Evolutionary conservation across 768 basidiomycete genomes (phyloP).

Genomic region (Rickenella mellea): DNA sequence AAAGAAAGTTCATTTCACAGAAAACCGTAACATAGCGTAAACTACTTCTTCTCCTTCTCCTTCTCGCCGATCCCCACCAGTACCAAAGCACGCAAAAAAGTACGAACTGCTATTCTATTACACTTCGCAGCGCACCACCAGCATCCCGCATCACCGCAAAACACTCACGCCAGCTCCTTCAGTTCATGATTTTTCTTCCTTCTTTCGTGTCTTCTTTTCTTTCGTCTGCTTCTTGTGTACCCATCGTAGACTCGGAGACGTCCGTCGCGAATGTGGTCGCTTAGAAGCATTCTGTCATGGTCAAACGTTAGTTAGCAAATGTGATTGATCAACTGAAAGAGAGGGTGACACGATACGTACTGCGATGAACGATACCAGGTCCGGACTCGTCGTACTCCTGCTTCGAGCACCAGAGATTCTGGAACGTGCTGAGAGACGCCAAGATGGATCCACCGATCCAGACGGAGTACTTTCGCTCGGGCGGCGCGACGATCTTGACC

Average conservation of each 20-base stretch:
- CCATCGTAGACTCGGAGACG: not conserved
- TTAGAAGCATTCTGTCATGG: slow-evolving; percentile 7
- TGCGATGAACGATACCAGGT: slow-evolving; percentile 42
- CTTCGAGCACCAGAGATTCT: slow-evolving; percentile 57
- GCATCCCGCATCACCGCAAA: not conserved
- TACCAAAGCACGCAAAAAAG: not conserved
- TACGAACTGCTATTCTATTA: not conserved
- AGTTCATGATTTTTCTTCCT: not conserved
- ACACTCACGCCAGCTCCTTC: not conserved
- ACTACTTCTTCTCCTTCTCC: too few species aligned
- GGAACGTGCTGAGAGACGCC: slow-evolving; percentile 56
- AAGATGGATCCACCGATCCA: slow-evolving; percentile 44
- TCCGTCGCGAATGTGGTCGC: not conserved
- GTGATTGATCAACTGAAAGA: not conserved
- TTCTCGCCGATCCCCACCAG: not conserved
- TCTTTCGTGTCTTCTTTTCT: not conserved
- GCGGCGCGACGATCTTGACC: slow-evolving; percentile 59
- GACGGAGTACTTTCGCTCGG: slow-evolving; percentile 64
- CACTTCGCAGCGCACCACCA: not conserved
- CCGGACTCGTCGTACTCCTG: slow-evolving; percentile 53
- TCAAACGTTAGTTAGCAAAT: not conserved
- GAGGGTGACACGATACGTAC: slow-evolving; percentile 9
- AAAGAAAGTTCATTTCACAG: too few species aligned
- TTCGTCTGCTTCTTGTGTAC: not conserved
- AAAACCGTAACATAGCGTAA: slow-evolving; percentile 2